These are phyloP conservation scores for Stramenopiles sp. DNA, from an alignment of 352 stramenopile species.

Conservation along the genomic window DNA sequence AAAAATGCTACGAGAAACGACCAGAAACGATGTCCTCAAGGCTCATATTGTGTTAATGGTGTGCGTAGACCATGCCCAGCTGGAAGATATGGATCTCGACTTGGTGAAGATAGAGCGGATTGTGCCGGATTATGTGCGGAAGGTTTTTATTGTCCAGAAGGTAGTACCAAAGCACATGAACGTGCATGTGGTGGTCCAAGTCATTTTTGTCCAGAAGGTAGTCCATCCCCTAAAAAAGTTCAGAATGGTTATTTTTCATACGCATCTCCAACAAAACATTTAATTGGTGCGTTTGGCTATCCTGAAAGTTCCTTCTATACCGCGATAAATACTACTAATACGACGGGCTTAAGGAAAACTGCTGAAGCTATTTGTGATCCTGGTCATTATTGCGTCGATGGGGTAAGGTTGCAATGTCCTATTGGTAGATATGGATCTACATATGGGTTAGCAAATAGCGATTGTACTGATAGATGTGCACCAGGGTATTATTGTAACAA, in stretches of 20 bases:
- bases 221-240: not conserved
- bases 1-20: not conserved
- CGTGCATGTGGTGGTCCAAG: not conserved
- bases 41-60: slow-evolving; percentile 7
- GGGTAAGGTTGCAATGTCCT: slow-evolving; percentile 11
- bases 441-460: slow-evolving; percentile 9
- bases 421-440: slow-evolving; percentile 14
- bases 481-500: not conserved
- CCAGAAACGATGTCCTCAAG: not conserved
- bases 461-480: not conserved
- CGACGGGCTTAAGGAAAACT: not conserved
- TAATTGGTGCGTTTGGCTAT: not conserved
- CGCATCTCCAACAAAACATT: not conserved
- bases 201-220: slow-evolving; percentile 14
- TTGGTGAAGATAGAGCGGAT: too few relatives aligned
- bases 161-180: slow-evolving; percentile 8
- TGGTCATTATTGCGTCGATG: slow-evolving; percentile 15
- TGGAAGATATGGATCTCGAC: not conserved
- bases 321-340: not conserved
- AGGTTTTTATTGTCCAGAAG: slow-evolving; percentile 21
- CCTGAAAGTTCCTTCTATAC: slow-evolving; percentile 2
- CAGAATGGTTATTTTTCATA: slow-evolving; percentile 12
- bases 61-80: not conserved
- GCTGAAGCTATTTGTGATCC: not conserved
- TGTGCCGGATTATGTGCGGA: too few relatives aligned